Percentiles rank a stretch among this genome's conserved stretches.
phyloP scores from a whole-genome alignment of 352 stramenopile species.

The Phytopythium aichiense region DNA sequence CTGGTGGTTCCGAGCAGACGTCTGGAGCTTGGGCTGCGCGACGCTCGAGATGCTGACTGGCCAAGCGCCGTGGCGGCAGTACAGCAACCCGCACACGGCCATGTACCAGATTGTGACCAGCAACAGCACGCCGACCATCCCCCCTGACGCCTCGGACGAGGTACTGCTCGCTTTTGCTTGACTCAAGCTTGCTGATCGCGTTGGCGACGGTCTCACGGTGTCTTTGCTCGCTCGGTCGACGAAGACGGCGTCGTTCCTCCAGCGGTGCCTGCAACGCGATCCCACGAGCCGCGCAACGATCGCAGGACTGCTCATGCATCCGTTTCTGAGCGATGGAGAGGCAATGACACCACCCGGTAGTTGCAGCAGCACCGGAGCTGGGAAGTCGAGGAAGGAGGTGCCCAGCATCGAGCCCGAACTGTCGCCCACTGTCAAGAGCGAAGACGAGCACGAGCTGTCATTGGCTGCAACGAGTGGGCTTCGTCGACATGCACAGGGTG shows the following conservation, averaged over 20 bases:
- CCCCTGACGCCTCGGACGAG: constrained; percentile 46
- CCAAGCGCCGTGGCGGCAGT: constrained; percentile 85
- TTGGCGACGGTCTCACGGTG: not conserved
- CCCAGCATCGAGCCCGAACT: constrained; percentile 14
- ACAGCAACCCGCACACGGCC: constrained; percentile 84
- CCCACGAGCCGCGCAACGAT: constrained; percentile 78
- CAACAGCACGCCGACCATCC: constrained; percentile 59
- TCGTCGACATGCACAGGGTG: not conserved
- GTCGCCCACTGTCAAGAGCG: not conserved
- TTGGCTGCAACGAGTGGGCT: not conserved
- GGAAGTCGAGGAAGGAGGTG: not conserved
- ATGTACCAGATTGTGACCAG: constrained; percentile 90
- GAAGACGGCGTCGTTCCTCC: constrained; percentile 55
- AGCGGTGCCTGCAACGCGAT: constrained; percentile 60
- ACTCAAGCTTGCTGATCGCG: not conserved
- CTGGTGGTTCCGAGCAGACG: constrained; percentile 86
- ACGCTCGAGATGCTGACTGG: constrained; percentile 93
- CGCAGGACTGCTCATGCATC: constrained; percentile 85
- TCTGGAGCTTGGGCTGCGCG: constrained; percentile 92
- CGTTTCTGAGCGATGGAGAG: constrained; percentile 66
- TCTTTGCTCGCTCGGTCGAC: not conserved
- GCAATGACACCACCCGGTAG: constrained; percentile 1
- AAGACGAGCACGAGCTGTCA: not conserved
- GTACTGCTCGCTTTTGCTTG: constrained; percentile 11
- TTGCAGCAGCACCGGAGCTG: not conserved